These are phyloP conservation scores for Chrysoporthe deuterocubensis DNA, from an alignment of 2,329 filamentous ascomycete species.

Conservation along the genomic window DNA sequence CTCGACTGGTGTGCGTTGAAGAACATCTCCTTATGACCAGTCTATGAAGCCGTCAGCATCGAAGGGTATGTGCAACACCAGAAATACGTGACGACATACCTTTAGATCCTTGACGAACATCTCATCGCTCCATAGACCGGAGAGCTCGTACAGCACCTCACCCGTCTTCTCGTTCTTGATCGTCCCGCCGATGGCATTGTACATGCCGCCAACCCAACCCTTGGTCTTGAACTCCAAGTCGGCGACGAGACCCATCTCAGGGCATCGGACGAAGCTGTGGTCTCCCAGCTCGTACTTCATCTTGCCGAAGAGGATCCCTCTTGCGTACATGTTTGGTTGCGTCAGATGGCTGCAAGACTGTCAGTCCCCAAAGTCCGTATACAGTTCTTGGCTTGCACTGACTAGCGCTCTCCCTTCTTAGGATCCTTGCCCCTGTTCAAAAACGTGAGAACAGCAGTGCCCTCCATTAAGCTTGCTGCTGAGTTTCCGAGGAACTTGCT, in stretches of 20 bases:
- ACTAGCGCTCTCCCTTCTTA: constrained; percentile 83
- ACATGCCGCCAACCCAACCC: constrained; percentile 93
- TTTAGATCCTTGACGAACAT: constrained; percentile 88
- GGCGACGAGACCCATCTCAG: constrained; percentile 81
- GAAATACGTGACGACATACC: constrained; percentile 52
- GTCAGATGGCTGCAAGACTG: constrained; percentile 75
- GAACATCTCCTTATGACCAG: constrained; percentile 83
- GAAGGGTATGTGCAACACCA: not conserved
- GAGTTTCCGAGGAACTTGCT: constrained; percentile 97
- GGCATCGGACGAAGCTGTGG: constrained; percentile 90
- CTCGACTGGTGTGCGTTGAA: constrained; percentile 84
- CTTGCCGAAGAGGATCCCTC: constrained; percentile 95
- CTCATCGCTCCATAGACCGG: constrained; percentile 90
- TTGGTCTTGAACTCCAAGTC: constrained; percentile 99
- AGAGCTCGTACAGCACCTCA: constrained; percentile 87
- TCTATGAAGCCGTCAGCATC: constrained; percentile 54
- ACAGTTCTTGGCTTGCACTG: constrained; percentile 40
- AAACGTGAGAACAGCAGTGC: constrained; percentile 83
- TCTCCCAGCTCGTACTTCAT: constrained; percentile 99
- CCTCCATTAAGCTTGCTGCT: constrained; percentile 97
- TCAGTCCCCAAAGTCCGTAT: constrained; percentile 30
- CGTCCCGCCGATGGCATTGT: constrained; percentile 90
- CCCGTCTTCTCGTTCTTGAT: constrained; percentile 89
- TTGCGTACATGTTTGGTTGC: constrained; percentile 98
- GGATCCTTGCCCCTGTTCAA: constrained; percentile 73